Conservation (phyloP, 306 rosid species). For the Senna siamea region DNA sequence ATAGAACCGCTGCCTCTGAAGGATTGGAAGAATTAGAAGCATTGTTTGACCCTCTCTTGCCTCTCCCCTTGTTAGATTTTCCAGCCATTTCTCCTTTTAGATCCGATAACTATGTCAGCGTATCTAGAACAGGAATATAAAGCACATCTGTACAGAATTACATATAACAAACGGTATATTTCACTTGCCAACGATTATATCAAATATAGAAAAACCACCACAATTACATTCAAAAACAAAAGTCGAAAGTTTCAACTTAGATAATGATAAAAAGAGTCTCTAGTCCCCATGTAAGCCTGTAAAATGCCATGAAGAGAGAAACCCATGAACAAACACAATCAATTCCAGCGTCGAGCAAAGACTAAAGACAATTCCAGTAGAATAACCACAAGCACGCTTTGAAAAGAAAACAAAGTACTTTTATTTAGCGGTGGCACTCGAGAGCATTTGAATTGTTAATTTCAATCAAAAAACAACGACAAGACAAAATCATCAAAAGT, state of each 20-base stretch:
- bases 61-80: constrained; percentile 77
- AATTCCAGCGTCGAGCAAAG: neutral
- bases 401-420: neutral
- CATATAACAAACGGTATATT: neutral
- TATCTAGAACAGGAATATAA: neutral
- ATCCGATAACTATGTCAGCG: constrained; percentile 32
- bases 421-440: neutral
- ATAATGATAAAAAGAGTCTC: neutral
- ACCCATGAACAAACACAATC: constrained; percentile 1
- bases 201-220: constrained; percentile 9
- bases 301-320: neutral
- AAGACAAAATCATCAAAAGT: neutral
- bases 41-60: constrained; percentile 56
- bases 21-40: constrained; percentile 34
- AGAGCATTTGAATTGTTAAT: neutral
- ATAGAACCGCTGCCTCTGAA: constrained; percentile 43
- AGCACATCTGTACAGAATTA: neutral
- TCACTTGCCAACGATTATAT: neutral
- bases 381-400: neutral
- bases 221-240: too few species aligned
- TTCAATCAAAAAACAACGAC: neutral
- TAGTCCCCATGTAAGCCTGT: neutral
- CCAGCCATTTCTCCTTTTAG: constrained; percentile 76
- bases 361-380: neutral
- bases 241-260: too few species aligned